Percentiles rank a stretch among this genome's conserved stretches.
phyloP scores from a whole-genome alignment of 768 basidiomycete genomes.

The Leucocoprinus leucothites region DNA sequence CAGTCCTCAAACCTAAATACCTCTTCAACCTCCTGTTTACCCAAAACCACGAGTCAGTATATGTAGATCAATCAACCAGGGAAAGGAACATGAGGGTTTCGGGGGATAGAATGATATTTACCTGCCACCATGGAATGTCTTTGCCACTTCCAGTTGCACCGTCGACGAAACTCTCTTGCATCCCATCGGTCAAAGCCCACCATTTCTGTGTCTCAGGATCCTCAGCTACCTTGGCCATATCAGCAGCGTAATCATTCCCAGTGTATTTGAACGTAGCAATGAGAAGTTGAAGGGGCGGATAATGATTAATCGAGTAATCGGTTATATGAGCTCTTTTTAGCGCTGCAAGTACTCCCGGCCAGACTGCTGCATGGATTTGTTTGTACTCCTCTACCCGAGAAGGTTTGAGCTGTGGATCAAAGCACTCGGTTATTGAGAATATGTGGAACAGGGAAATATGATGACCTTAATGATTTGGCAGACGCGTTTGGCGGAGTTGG shows the following conservation, averaged over 20 bases:
- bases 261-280: conserved; percentile 79
- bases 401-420: conserved; percentile 47
- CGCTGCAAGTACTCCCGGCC: conserved; percentile 67
- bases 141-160: conserved; percentile 68
- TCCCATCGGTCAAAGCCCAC: conserved; percentile 74
- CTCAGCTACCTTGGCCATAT: conserved; percentile 62
- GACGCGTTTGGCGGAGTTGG: conserved; percentile 42
- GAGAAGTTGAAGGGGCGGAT: conserved; percentile 59
- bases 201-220: conserved; percentile 71
- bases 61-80: background rate
- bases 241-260: conserved; percentile 58
- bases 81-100: background rate
- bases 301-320: conserved; percentile 78
- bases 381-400: conserved; percentile 49
- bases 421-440: background rate
- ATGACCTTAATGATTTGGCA: conserved; percentile 72
- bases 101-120: conserved; percentile 23
- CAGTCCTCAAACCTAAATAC: conserved; percentile 49
- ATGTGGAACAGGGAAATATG: background rate
- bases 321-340: conserved; percentile 59
- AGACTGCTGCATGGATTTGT: conserved; percentile 57
- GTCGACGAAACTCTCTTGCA: conserved; percentile 76
- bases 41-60: background rate
- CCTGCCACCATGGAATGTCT: conserved; percentile 71
- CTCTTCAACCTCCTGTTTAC: conserved; percentile 49